These are phyloP conservation scores for Cutaneotrichosporon sp. DNA, from an alignment of 1,284 basidiomycete species.

Conservation along the genomic window DNA sequence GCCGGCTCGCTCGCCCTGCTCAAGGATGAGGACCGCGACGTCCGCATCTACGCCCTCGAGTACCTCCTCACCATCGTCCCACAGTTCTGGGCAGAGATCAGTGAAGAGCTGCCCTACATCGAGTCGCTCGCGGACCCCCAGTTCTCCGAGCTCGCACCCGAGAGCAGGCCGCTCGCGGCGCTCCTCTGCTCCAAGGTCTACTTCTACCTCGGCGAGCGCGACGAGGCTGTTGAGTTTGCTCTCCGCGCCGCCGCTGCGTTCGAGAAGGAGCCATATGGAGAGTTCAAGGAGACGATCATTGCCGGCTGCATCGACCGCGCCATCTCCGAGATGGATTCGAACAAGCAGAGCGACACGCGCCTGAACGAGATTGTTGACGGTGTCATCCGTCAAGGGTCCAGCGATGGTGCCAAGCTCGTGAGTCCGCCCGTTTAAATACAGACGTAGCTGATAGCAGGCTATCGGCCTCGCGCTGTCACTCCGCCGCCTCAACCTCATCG, in stretches of 20 bases:
- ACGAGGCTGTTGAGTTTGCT: conserved; percentile 89
- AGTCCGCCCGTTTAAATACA: background rate
- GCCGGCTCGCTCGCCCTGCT: conserved; percentile 87
- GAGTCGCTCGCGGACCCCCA: conserved; percentile 77
- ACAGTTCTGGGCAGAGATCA: conserved; percentile 96
- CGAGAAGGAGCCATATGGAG: conserved; percentile 69
- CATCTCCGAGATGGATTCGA: conserved; percentile 60
- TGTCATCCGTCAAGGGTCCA: conserved; percentile 78
- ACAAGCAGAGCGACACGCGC: conserved; percentile 64
- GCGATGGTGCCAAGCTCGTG: conserved; percentile 82
- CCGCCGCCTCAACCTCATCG: conserved; percentile 77
- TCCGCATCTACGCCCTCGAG: conserved; percentile 85
- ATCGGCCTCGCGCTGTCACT: conserved; percentile 92
- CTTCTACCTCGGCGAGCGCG: conserved; percentile 89
- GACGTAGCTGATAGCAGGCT: conserved; percentile 58
- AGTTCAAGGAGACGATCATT: conserved; percentile 90
- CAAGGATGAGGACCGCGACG: conserved; percentile 72
- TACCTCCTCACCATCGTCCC: conserved; percentile 78
- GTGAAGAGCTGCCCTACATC: conserved; percentile 83
- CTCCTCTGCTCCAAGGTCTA: conserved; percentile 92
- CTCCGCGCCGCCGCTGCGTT: conserved; percentile 85
- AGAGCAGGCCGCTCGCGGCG: conserved; percentile 75
- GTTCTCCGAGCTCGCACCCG: conserved; percentile 66
- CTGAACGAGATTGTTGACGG: conserved; percentile 79
- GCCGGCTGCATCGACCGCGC: conserved; percentile 93